Conservation (phyloP, 1,139 yeast genomes). For the Entelexis sorbosivorans region DNA sequence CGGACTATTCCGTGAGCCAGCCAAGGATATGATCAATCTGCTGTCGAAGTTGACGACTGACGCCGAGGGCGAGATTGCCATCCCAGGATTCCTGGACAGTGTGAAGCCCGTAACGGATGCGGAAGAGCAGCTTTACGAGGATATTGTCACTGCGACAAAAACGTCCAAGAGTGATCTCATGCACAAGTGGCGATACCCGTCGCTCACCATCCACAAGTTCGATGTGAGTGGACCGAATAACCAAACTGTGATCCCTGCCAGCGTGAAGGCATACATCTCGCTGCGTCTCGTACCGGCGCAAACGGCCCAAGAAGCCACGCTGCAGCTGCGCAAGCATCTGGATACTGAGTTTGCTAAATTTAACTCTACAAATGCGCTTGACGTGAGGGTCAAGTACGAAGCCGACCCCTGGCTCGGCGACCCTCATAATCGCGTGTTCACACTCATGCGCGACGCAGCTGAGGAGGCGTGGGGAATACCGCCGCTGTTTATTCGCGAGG, state of each 20-base stretch:
- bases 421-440: conserved; percentile 60
- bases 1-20: conserved; percentile 80
- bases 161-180: conserved; percentile 37
- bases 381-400: conserved; percentile 56
- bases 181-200: conserved; percentile 87
- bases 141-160: conserved; percentile 36
- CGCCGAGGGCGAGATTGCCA: conserved; percentile 44
- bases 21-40: conserved; percentile 68
- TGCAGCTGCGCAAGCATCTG: conserved; percentile 40
- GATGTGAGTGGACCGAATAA: conserved; percentile 85
- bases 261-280: conserved; percentile 65
- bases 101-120: conserved; percentile 45
- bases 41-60: conserved; percentile 53
- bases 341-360: conserved; percentile 38
- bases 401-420: conserved; percentile 98
- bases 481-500: conserved; percentile 84
- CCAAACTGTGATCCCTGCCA: conserved; percentile 77
- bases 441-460: conserved; percentile 50
- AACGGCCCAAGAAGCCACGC: conserved; percentile 48
- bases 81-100: conserved; percentile 63
- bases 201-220: conserved; percentile 77
- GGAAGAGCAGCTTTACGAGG: conserved; percentile 52
- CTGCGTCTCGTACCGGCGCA: conserved; percentile 87
- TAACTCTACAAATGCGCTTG: conserved; percentile 49
- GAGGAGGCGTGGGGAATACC: conserved; percentile 41